These are phyloP conservation scores for Coprinopsis marcescibilis DNA, from an alignment of 768 basidiomycete species.

Conservation along the genomic window DNA sequence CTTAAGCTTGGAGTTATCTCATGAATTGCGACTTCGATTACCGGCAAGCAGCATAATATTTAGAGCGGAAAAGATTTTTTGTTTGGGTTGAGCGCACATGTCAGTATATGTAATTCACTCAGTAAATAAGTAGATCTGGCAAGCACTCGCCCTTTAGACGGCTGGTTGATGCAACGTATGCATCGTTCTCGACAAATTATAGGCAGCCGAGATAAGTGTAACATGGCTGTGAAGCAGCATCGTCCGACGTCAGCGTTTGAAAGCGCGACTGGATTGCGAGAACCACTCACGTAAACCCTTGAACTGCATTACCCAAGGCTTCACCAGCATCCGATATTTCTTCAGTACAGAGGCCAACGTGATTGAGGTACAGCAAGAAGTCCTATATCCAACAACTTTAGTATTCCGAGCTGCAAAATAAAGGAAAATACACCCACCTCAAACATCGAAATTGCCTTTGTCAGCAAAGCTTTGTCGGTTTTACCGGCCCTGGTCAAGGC, in stretches of 20 bases:
- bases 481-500: conserved; percentile 85
- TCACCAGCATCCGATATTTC: conserved; percentile 85
- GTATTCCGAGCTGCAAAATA: neutral
- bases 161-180: conserved; percentile 13
- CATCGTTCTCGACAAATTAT: conserved; percentile 70
- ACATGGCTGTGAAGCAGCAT: conserved; percentile 49
- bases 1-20: too few species aligned
- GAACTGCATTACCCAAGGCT: conserved; percentile 84
- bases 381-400: conserved; percentile 35
- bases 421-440: conserved; percentile 48
- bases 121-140: too few species aligned
- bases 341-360: conserved; percentile 81
- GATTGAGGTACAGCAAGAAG: conserved; percentile 79
- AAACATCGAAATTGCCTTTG: conserved; percentile 78
- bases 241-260: conserved; percentile 3
- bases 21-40: too few species aligned
- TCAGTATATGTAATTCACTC: too few species aligned
- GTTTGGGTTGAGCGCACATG: too few species aligned
- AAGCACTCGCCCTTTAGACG: neutral
- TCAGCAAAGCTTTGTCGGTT: conserved; percentile 61
- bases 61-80: too few species aligned
- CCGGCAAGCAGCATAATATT: too few species aligned
- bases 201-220: conserved; percentile 79
- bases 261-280: too few species aligned
- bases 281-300: conserved; percentile 76